Evolutionary conservation across 768 basidiomycete genomes (phyloP).

Genomic region (Clavulina sp.): DNA sequence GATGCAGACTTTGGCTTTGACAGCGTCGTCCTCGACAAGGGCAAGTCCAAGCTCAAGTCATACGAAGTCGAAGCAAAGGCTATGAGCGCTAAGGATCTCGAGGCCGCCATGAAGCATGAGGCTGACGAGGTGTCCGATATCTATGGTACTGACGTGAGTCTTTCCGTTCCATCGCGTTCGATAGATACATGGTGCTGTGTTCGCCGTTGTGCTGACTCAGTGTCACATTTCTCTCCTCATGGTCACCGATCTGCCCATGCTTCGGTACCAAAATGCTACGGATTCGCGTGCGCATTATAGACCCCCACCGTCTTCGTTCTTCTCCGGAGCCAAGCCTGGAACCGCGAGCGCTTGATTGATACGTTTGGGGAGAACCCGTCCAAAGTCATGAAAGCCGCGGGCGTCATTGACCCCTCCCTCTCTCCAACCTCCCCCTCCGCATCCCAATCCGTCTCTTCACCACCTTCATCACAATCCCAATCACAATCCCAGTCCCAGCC

Average conservation of each 20-base stretch:
- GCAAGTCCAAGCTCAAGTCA: conserved; percentile 41
- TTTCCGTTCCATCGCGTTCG: background rate
- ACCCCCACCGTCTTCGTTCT: conserved; percentile 53
- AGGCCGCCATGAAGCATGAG: conserved; percentile 59
- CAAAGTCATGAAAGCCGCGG: conserved; percentile 53
- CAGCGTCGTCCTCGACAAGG: conserved; percentile 24
- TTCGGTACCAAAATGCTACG: too few relatives aligned
- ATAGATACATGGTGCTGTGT: background rate
- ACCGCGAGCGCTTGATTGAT: conserved; percentile 89
- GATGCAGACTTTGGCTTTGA: conserved; percentile 14
- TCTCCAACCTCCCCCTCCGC: conserved; percentile 16
- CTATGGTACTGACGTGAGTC: conserved; percentile 70
- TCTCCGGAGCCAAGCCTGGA: conserved; percentile 77
- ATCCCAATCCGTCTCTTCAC: conserved; percentile 21
- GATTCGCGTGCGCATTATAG: conserved; percentile 22
- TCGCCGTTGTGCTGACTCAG: conserved; percentile 1
- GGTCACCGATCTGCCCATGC: conserved; percentile 2
- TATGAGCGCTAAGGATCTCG: conserved; percentile 52
- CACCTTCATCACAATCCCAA: conserved; percentile 3
- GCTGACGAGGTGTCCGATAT: conserved; percentile 77
- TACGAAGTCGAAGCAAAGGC: conserved; percentile 80
- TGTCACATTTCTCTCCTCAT: conserved; percentile 1
- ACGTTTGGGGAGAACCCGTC: conserved; percentile 90
- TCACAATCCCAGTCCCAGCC: background rate
- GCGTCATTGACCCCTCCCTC: conserved; percentile 33